Conservation (phyloP, 345 rosid genomes). For the Lepidium africanum region DNA sequence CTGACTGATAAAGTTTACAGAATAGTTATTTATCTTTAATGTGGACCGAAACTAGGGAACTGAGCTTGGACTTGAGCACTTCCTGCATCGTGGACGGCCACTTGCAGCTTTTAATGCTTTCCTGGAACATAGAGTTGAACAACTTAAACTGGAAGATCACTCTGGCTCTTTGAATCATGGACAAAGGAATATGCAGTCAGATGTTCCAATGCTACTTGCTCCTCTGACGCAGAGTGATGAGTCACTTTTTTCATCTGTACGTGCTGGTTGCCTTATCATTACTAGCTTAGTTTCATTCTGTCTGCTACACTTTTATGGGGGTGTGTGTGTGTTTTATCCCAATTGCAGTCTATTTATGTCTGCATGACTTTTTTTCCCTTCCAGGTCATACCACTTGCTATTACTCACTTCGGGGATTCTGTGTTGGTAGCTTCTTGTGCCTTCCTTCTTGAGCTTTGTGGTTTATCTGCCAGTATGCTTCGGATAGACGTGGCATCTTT, state of each 20-base stretch:
- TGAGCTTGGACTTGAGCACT: constrained; percentile 81
- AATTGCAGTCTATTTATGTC: constrained; percentile 10
- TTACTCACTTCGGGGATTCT: constrained; percentile 72
- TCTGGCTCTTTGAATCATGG: constrained; percentile 44
- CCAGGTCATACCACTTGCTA: constrained; percentile 91
- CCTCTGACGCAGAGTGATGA: constrained; percentile 62
- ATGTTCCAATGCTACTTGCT: constrained; percentile 85
- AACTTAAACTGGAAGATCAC: constrained; percentile 56
- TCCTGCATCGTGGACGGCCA: constrained; percentile 95
- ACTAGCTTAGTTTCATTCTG: constrained; percentile 5
- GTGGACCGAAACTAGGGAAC: constrained; percentile 52
- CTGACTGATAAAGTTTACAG: not conserved
- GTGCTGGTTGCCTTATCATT: constrained; percentile 27
- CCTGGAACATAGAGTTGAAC: constrained; percentile 60
- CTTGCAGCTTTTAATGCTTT: constrained; percentile 88
- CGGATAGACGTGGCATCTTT: constrained; percentile 74
- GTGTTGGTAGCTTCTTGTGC: constrained; percentile 82
- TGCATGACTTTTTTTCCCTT: constrained; percentile 6
- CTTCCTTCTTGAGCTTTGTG: constrained; percentile 89
- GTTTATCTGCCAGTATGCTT: constrained; percentile 77
- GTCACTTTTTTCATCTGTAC: constrained; percentile 76
- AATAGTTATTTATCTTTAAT: constrained; percentile 2
- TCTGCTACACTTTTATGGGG: not conserved
- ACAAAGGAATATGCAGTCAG: constrained; percentile 69
- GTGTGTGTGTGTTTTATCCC: not conserved